Evolutionary conservation across 192 early-diverging fungal genomes (phyloP).

Genomic region (Allomyces macrogynus): DNA sequence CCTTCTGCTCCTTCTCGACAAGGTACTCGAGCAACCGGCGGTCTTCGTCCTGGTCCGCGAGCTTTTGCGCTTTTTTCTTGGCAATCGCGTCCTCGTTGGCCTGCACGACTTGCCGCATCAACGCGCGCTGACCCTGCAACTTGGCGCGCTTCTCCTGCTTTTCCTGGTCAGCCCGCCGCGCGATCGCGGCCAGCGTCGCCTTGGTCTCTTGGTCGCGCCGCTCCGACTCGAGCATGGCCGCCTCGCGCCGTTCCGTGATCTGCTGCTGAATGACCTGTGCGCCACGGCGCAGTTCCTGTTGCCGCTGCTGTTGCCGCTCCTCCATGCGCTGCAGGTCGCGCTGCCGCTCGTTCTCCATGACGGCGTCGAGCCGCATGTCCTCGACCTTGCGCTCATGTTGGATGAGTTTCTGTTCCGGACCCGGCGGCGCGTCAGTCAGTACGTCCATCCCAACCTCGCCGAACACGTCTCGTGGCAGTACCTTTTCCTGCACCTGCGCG

Average conservation of each 20-base stretch:
- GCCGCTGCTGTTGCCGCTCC: conserved; percentile 19
- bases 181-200: conserved; percentile 23
- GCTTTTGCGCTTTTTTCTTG: conserved; percentile 17
- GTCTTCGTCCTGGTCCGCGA: conserved; percentile 31
- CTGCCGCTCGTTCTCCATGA: conserved; percentile 32
- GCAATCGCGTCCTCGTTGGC: conserved; percentile 30
- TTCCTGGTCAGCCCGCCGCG: conserved; percentile 21
- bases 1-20: conserved; percentile 31
- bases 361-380: conserved; percentile 27
- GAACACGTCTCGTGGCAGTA: not conserved
- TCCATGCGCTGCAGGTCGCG: conserved; percentile 27
- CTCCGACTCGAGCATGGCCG: conserved; percentile 28
- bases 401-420: conserved; percentile 20
- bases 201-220: conserved; percentile 36
- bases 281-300: conserved; percentile 24
- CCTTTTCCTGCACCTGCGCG: conserved; percentile 35
- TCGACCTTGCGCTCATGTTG: conserved; percentile 22
- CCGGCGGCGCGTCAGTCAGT: no score
- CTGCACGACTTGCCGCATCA: conserved; percentile 25
- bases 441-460: no score
- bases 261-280: conserved; percentile 31
- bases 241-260: conserved; percentile 32
- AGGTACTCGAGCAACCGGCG: conserved; percentile 30
- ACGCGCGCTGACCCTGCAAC: conserved; percentile 14
- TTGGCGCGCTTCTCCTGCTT: conserved; percentile 23